A percentile compares a stretch with the other conserved stretches of the same genome.
These are phyloP conservation scores for Helianthus annuus DNA, from an alignment of 129 eudicot genomes.

Conservation along the genomic window HanXRQr2.0-SUNRISE NC_035439.2:89787613-89788112, in stretches of 20 bases:
- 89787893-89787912: background rate
- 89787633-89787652: too few relatives aligned
- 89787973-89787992: conserved; percentile 11
- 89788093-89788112: conserved; percentile 49
- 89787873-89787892: conserved; percentile 49
- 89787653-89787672: too few relatives aligned
- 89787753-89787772: too few relatives aligned
- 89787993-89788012: conserved; percentile 20
- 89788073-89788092: conserved; percentile 29
- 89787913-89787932: conserved; percentile 39
- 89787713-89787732: too few relatives aligned
- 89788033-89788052: too few relatives aligned
- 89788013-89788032: too few relatives aligned
- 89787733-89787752: too few relatives aligned
- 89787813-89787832: conserved; percentile 44
- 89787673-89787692: too few relatives aligned
- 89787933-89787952: conserved; percentile 31
- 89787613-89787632: too few relatives aligned
- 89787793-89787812: conserved; percentile 33
- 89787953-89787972: conserved; percentile 6
- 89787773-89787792: conserved; percentile 41
- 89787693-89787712: too few relatives aligned
- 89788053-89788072: background rate
- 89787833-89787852: conserved; percentile 42
- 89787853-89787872: conserved; percentile 22